Conservation (phyloP, 371 early-diverging fungal species). For the Choanephora cucurbitarum region DNA sequence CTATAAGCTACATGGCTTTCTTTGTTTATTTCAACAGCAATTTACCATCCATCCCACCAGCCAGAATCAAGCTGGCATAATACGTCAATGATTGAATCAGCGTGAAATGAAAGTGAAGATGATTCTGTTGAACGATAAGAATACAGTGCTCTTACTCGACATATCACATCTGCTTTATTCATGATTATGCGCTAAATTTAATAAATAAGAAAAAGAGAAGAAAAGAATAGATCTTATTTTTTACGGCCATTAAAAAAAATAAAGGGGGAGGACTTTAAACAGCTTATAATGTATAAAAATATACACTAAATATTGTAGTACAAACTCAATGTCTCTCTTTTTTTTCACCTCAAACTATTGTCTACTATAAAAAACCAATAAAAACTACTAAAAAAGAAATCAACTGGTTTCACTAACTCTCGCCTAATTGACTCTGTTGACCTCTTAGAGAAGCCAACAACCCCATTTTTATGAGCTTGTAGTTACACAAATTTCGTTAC, state of each 20-base stretch:
- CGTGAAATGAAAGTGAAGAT: slow-evolving; percentile 73
- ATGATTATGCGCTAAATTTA: slow-evolving; percentile 5
- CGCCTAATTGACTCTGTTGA: no score
- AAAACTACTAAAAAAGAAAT: no score
- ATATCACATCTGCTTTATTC: slow-evolving; percentile 37
- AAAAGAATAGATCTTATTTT: not conserved
- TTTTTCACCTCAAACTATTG: no score
- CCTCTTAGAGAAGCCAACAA: no score
- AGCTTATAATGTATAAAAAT: no score
- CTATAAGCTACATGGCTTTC: no score
- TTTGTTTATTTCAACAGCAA: slow-evolving; percentile 3
- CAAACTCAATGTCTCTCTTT: no score
- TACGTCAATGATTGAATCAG: slow-evolving; percentile 83
- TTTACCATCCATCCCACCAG: slow-evolving; percentile 89
- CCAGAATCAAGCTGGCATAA: slow-evolving; percentile 81
- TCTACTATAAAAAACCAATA: no score
- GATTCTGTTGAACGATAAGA: slow-evolving; percentile 74
- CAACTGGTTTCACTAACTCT: no score
- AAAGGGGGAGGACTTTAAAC: not conserved
- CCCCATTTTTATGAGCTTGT: no score
- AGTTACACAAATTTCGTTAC: no score
- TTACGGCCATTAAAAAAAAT: not conserved
- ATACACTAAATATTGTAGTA: no score
- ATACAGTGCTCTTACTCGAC: slow-evolving; percentile 79
- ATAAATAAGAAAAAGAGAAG: slow-evolving; percentile 10